These are phyloP conservation scores for Coemansia sp. DNA, from an alignment of 192 early-diverging fungal species.

Conservation along the genomic window DNA sequence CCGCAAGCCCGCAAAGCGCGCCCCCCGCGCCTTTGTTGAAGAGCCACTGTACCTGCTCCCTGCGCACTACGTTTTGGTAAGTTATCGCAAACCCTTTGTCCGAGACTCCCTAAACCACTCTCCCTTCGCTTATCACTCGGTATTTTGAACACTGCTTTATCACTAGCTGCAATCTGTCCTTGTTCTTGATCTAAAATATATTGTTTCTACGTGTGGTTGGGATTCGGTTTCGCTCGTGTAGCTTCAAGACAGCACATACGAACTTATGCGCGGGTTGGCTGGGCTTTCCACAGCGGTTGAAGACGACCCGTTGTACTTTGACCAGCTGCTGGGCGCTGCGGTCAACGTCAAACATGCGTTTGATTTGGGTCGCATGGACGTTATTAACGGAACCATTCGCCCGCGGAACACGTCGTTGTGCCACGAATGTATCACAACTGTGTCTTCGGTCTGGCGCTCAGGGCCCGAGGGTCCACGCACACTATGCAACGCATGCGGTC, in stretches of 20 bases:
- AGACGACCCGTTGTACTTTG: slow-evolving; percentile 53
- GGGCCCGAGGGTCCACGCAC: slow-evolving; percentile 55
- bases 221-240: slow-evolving; percentile 4
- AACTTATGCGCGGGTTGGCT: slow-evolving; percentile 47
- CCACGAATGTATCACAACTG: slow-evolving; percentile 55
- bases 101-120: neutral
- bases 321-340: slow-evolving; percentile 52
- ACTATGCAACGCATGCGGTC: slow-evolving; percentile 63
- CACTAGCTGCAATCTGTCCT: neutral
- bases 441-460: slow-evolving; percentile 55
- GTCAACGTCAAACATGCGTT: slow-evolving; percentile 55
- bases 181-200: neutral
- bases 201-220: too few relatives aligned
- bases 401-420: slow-evolving; percentile 55
- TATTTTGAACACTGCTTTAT: slow-evolving; percentile 5
- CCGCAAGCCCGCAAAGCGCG: slow-evolving; percentile 44
- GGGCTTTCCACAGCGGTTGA: slow-evolving; percentile 42
- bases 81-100: slow-evolving; percentile 12
- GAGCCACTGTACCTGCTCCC: slow-evolving; percentile 50
- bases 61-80: slow-evolving; percentile 47
- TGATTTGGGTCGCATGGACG: slow-evolving; percentile 52
- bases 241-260: slow-evolving; percentile 53
- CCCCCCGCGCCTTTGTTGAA: slow-evolving; percentile 48
- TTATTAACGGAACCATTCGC: slow-evolving; percentile 50
- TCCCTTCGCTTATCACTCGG: slow-evolving; percentile 1